Evolutionary conservation across 2,329 filamentous ascomycete species (phyloP).

Genomic region (Fusarium brachygibbosum): DNA sequence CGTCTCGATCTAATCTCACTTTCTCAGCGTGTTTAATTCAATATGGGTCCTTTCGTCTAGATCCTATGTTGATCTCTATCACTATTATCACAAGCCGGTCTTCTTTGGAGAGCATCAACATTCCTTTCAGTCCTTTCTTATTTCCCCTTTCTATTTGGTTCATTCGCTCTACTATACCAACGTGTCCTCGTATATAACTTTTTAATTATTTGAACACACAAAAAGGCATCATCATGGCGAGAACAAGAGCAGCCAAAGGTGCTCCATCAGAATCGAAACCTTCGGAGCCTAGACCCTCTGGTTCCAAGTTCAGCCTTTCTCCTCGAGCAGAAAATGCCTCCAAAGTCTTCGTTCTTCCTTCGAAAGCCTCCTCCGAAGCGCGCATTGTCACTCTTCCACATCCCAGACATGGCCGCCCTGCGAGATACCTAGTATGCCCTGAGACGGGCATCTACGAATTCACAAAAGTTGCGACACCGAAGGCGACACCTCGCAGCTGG

Average conservation of each 20-base stretch:
- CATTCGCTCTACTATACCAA: background rate
- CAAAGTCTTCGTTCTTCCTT: constrained; percentile 72
- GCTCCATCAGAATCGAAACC: constrained; percentile 46
- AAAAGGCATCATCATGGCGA: constrained; percentile 58
- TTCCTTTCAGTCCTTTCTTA: background rate
- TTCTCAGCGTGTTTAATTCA: constrained; percentile 26
- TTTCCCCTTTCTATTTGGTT: background rate
- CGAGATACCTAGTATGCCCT: constrained; percentile 73
- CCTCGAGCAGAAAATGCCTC: constrained; percentile 60
- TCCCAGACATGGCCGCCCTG: constrained; percentile 67
- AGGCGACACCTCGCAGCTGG: constrained; percentile 71
- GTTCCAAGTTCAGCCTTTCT: constrained; percentile 59
- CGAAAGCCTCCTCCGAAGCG: constrained; percentile 65
- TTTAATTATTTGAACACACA: constrained; percentile 1
- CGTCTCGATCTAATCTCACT: constrained; percentile 18
- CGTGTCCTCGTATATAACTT: background rate
- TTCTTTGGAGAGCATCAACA: constrained; percentile 6
- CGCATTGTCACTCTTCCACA: constrained; percentile 72
- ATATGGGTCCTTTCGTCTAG: constrained; percentile 5
- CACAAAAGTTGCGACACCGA: constrained; percentile 67
- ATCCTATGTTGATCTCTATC: constrained; percentile 9
- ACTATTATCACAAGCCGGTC: background rate
- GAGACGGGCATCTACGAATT: constrained; percentile 75
- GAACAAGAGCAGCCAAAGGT: constrained; percentile 62
- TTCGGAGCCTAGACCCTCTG: constrained; percentile 48